These are phyloP conservation scores for Sporothrix pallida DNA, from an alignment of 2,329 filamentous ascomycete species.

Conservation along the genomic window DNA sequence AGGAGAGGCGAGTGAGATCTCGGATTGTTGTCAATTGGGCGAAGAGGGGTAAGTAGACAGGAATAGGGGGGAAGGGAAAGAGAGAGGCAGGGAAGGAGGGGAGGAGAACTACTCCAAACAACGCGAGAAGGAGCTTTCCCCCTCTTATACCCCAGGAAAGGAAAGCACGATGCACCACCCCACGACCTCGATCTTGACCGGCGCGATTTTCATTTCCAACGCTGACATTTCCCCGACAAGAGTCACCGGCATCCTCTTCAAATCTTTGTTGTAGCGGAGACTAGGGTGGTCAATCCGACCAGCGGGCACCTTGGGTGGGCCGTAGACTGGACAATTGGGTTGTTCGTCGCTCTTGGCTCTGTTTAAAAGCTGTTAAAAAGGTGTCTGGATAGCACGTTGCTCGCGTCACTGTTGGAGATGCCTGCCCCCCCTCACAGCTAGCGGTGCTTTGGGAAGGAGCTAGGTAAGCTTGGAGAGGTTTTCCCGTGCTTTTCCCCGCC, in stretches of 20 bases:
- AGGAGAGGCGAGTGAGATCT: neutral
- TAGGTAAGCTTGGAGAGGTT: constrained; percentile 7
- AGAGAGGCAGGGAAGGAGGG: neutral
- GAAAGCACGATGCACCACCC: constrained; percentile 12
- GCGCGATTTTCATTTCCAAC: constrained; percentile 4
- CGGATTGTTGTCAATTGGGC: neutral
- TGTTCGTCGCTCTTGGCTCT: neutral
- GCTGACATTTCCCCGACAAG: constrained; percentile 3
- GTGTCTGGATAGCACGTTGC: constrained; percentile 14
- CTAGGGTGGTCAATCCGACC: neutral
- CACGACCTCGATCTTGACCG: neutral
- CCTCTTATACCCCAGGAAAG: constrained; percentile 13
- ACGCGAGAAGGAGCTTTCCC: neutral
- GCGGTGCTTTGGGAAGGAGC: neutral
- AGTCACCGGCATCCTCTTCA: constrained; percentile 19
- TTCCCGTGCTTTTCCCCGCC: constrained; percentile 21
- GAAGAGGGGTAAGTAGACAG: neutral
- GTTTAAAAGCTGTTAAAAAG: neutral
- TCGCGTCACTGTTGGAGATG: neutral
- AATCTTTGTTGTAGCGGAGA: neutral
- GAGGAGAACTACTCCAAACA: neutral
- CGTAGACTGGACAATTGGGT: neutral
- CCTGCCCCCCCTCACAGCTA: neutral
- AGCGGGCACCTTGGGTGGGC: neutral
- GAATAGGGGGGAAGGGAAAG: neutral